These are phyloP conservation scores for Nematocida sp. DNA, from an alignment of 371 early-diverging fungal genomes.

Conservation along the genomic window DNA sequence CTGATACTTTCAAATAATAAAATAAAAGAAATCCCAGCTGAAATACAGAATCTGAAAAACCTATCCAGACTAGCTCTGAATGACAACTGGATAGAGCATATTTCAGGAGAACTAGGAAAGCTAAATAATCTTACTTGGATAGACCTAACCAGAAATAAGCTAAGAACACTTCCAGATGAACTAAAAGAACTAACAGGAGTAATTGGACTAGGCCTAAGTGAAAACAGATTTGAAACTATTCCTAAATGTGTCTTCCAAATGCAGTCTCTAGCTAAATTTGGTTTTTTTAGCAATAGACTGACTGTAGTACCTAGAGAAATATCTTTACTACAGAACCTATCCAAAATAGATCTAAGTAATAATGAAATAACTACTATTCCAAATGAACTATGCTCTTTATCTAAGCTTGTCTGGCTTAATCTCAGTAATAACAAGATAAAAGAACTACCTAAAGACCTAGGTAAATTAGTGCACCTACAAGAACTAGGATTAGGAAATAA, in stretches of 20 bases:
- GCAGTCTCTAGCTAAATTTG: conserved; percentile 66
- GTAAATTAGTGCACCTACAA: conserved; percentile 66
- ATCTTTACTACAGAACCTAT: conserved; percentile 61
- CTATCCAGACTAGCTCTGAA: conserved; percentile 64
- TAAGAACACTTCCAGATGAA: conserved; percentile 62
- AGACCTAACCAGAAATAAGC: conserved; percentile 64
- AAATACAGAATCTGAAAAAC: conserved; percentile 54
- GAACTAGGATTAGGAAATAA: conserved; percentile 71
- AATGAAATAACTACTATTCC: conserved; percentile 67
- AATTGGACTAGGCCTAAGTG: conserved; percentile 67
- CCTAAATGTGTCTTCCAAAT: conserved; percentile 66
- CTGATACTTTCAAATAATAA: conserved; percentile 64
- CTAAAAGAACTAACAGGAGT: conserved; percentile 65
- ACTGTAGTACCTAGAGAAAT: conserved; percentile 61
- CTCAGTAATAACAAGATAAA: conserved; percentile 68
- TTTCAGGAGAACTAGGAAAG: conserved; percentile 51
- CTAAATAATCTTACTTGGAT: conserved; percentile 62
- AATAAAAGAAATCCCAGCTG: conserved; percentile 54
- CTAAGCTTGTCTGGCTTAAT: conserved; percentile 69
- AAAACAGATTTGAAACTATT: conserved; percentile 63
- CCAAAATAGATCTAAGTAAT: conserved; percentile 68
- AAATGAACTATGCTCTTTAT: conserved; percentile 65
- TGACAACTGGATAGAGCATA: conserved; percentile 62
- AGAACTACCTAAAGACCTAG: conserved; percentile 66
- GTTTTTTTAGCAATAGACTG: conserved; percentile 68